Evolutionary conservation across 176 grass and related monocot genomes (phyloP).

Genomic region (Stipa capillata): DNA sequence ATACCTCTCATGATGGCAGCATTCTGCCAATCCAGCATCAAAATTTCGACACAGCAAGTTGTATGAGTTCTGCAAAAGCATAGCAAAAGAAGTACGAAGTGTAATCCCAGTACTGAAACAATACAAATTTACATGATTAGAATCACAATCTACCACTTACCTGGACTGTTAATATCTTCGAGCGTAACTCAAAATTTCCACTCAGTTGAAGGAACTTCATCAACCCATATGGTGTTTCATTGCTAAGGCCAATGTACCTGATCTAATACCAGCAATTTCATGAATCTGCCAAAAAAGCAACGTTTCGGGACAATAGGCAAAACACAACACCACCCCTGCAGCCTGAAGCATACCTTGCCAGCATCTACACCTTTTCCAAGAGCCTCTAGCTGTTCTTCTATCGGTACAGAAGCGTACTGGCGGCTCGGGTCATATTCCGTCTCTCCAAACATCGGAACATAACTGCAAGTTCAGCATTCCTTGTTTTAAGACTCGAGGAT

Average conservation of each 20-base stretch:
- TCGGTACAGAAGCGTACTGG: constrained; percentile 55
- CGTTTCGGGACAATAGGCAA: neutral
- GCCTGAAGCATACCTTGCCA: constrained; percentile 58
- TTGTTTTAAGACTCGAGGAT: neutral
- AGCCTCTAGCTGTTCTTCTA: constrained; percentile 70
- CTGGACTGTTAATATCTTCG: constrained; percentile 69
- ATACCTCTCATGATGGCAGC: constrained; percentile 89
- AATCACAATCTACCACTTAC: constrained; percentile 5
- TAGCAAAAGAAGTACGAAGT: neutral
- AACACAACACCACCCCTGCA: constrained; percentile 1
- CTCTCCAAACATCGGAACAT: constrained; percentile 96
- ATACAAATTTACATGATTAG: neutral
- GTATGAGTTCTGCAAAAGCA: constrained; percentile 65
- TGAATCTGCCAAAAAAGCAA: neutral
- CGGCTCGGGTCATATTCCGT: constrained; percentile 55
- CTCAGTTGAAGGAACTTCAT: constrained; percentile 76
- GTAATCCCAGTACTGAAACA: neutral
- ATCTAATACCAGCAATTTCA: constrained; percentile 43
- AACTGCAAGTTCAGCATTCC: constrained; percentile 20
- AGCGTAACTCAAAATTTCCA: constrained; percentile 27
- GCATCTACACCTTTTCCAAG: constrained; percentile 65
- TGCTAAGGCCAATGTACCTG: constrained; percentile 84
- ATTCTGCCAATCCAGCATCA: constrained; percentile 81
- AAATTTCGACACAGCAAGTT: constrained; percentile 84
- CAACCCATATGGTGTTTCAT: constrained; percentile 87